Evolutionary conservation across 2,329 filamentous ascomycete genomes (phyloP).

Genomic region (Raffaelea albimanens): DNA sequence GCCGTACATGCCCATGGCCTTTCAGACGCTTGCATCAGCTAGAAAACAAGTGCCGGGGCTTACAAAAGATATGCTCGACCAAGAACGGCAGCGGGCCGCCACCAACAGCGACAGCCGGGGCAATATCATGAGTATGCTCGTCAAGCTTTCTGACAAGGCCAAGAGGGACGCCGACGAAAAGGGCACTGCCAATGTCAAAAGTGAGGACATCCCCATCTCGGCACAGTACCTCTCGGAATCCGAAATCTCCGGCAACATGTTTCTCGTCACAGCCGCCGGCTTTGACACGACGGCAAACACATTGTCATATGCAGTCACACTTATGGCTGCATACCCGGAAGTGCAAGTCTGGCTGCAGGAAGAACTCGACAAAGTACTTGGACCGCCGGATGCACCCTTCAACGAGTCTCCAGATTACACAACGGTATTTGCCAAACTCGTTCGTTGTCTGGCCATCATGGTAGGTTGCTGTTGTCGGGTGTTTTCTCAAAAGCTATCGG

Average conservation of each 20-base stretch:
- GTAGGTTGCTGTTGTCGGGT: conserved; percentile 1
- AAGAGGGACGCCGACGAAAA: no score
- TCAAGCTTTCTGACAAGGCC: no score
- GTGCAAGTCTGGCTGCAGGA: conserved; percentile 9
- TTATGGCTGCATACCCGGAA: conserved; percentile 25
- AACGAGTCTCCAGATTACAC: not conserved
- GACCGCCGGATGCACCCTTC: not conserved
- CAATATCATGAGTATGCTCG: conserved; percentile 21
- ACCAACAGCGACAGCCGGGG: conserved; percentile 1
- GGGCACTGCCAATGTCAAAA: conserved; percentile 16
- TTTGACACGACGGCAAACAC: conserved; percentile 29
- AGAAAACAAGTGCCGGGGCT: conserved; percentile 18
- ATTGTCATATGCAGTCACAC: conserved; percentile 38
- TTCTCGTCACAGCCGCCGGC: conserved; percentile 42
- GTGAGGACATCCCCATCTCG: not conserved
- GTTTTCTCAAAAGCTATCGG: not conserved
- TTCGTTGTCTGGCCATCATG: conserved; percentile 36
- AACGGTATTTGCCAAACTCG: not conserved
- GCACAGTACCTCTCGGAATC: conserved; percentile 17
- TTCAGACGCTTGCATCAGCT: conserved; percentile 19
- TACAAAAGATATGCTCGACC: conserved; percentile 18
- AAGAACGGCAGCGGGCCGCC: conserved; percentile 13
- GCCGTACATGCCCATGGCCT: conserved; percentile 16
- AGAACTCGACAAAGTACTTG: conserved; percentile 28
- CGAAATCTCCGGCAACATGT: conserved; percentile 25